Evolutionary conservation across 225 moss, liverwort and hornwort genomes (phyloP), one percentile per base, ranked within the genome.

Genomic region (Climacium dendroides): DNA sequence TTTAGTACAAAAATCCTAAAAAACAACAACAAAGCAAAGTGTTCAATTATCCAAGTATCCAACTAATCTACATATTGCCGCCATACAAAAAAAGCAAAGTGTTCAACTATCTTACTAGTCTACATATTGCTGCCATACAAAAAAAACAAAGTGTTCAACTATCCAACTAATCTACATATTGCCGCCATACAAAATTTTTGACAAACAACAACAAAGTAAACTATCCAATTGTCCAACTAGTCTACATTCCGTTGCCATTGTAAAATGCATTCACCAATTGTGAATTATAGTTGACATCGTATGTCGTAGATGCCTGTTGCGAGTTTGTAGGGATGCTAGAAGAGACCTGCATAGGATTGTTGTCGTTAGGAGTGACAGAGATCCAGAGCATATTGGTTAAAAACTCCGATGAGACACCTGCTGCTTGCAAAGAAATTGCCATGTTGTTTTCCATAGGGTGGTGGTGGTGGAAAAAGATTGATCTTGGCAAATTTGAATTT

Each of bases 251-350:
- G 8, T 8, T 8, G 45, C 8, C 45, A 45, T 45, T 45, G 45
- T 45, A 45, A 8, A 45, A 45, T 45, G 45, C 45, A 45, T 45
- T 45, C 8, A 8, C 45, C 45, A 45, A 37, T 0, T 78, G 16
- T 7, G 39, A 78, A 16, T 77, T 55, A 55, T 77, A 55, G 26
- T 37, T 78, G 55, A 26, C 1, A 2, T 78, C 26, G 1, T 78
- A 57, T 0, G 17, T 17, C 9, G 13, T 13, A 3, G 39, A 19
- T 2, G 19, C 55, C 10, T 55, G 13, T 7, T 55, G 13, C 0
- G 19, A 37, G 55, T 37, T 55, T 2, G 77, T 53, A 4, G 79
- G 17, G 12, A 39, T 77, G 16, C 10, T 0, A 0, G 58, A 19
- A 8, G 79, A 79, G 29, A 26, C 29, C 0, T 53, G 53, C 19